A percentile compares a stretch with the other conserved stretches of the same genome.
Evolutionary conservation across 495 filamentous ascomycete genomes (phyloP).

Genomic region (Aspergillus ostianus): DNA sequence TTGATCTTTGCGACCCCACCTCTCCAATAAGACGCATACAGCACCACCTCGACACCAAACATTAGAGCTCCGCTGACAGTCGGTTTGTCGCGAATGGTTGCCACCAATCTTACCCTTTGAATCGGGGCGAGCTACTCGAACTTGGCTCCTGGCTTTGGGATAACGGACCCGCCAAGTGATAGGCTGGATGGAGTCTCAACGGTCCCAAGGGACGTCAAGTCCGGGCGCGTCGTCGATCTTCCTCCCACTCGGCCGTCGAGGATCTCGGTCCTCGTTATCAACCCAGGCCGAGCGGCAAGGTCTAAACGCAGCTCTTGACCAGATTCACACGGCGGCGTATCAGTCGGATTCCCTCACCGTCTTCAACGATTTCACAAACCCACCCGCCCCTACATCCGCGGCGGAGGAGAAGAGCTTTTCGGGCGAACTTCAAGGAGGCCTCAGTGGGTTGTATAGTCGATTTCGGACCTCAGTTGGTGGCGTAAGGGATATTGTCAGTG

Average conservation of each 20-base stretch:
- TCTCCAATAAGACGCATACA: background rate
- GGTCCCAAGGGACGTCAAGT: conserved; percentile 36
- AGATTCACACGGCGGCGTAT: conserved; percentile 80
- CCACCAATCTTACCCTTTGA: background rate
- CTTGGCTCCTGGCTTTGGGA: background rate
- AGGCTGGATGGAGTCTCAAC: conserved; percentile 39
- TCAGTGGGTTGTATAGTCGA: conserved; percentile 83
- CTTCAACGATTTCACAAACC: conserved; percentile 76
- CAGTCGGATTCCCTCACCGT: conserved; percentile 77
- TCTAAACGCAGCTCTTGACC: conserved; percentile 71
- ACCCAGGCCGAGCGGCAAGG: conserved; percentile 66
- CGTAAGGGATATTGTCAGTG: conserved; percentile 56
- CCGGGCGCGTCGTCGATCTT: conserved; percentile 45
- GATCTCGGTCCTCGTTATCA: conserved; percentile 63
- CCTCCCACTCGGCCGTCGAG: conserved; percentile 45
- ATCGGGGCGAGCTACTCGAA: background rate
- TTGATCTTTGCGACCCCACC: background rate
- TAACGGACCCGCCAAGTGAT: background rate
- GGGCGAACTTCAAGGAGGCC: conserved; percentile 73
- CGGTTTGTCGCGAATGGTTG: background rate
- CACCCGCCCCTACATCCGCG: conserved; percentile 45
- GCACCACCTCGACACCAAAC: background rate
- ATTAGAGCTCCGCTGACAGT: background rate
- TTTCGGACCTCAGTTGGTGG: conserved; percentile 75
- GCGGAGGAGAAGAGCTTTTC: conserved; percentile 66